These are phyloP conservation scores for Daldinia loculata DNA, from an alignment of 495 filamentous ascomycete genomes.

Conservation along the genomic window DNA sequence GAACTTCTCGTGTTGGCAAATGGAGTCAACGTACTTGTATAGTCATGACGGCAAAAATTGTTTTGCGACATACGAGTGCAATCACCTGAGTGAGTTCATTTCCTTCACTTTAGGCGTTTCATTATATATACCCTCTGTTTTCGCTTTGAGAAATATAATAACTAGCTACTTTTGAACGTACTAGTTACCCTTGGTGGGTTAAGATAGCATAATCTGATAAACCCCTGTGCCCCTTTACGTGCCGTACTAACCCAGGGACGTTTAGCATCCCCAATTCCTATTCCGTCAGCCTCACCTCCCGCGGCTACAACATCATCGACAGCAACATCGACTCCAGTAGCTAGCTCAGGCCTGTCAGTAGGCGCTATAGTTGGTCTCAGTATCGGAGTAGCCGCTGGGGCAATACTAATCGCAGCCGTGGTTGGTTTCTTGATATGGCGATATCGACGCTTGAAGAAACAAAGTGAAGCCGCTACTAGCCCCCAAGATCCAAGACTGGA, in stretches of 20 bases:
- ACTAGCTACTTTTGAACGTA: background rate
- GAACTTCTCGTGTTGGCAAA: constrained; percentile 51
- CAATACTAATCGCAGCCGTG: constrained; percentile 14
- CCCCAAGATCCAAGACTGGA: constrained; percentile 15
- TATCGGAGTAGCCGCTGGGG: constrained; percentile 20
- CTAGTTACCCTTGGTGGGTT: background rate
- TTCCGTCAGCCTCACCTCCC: constrained; percentile 18
- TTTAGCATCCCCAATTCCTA: constrained; percentile 9
- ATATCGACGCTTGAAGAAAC: constrained; percentile 6
- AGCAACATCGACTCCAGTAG: constrained; percentile 12
- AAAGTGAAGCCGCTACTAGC: background rate
- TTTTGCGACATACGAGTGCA: constrained; percentile 49
- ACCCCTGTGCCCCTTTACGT: background rate
- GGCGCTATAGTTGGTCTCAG: constrained; percentile 35
- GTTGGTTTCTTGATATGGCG: constrained; percentile 25
- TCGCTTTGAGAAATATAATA: background rate
- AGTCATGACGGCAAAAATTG: constrained; percentile 43
- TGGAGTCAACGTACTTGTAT: constrained; percentile 42
- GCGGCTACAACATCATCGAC: constrained; percentile 4
- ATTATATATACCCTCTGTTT: too few relatives aligned
- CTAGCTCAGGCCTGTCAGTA: constrained; percentile 15
- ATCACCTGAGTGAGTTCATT: constrained; percentile 39
- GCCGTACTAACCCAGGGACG: constrained; percentile 2
- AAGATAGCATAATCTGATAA: background rate
- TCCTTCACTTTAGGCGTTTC: background rate